Conservation (phyloP, 257 asterid genomes). For the Paulownia fortunei region DNA sequence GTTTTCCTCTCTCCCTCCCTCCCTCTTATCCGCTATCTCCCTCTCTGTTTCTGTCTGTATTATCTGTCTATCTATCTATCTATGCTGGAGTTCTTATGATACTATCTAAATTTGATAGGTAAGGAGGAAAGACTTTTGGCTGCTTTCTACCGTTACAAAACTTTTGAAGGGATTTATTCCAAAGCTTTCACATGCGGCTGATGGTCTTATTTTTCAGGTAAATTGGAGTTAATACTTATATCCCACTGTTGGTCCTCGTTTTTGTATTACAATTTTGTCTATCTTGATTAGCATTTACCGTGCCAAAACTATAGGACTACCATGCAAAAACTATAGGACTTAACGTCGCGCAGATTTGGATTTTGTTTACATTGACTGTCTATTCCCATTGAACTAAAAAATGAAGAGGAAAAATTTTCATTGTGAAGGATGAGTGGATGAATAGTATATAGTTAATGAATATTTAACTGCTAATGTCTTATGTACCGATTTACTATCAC, state of each 20-base stretch:
- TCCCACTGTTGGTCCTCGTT: neutral
- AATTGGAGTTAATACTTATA: conserved; percentile 12
- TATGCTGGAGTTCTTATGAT: conserved; percentile 36
- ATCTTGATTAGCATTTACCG: neutral
- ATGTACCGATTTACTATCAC: neutral
- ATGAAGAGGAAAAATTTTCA: neutral
- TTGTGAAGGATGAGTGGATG: neutral
- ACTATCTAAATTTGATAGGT: conserved; percentile 61
- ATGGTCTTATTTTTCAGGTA: conserved; percentile 98
- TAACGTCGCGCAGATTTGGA: neutral
- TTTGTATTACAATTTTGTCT: neutral
- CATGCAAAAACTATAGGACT: neutral
- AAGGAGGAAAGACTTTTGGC: conserved; percentile 96
- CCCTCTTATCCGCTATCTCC: neutral
- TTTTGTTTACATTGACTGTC: neutral
- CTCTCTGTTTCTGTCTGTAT: neutral
- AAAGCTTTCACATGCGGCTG: conserved; percentile 94
- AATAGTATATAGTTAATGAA: neutral
- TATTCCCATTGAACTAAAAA: neutral
- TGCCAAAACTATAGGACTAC: neutral
- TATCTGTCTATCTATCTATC: neutral
- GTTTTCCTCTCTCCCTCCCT: neutral
- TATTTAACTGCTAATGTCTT: conserved; percentile 2
- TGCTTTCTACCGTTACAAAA: conserved; percentile 87
- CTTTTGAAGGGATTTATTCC: conserved; percentile 92